phyloP scores from a whole-genome alignment of 2,329 filamentous ascomycete genomes.

The Xylaria sp. region DNA sequence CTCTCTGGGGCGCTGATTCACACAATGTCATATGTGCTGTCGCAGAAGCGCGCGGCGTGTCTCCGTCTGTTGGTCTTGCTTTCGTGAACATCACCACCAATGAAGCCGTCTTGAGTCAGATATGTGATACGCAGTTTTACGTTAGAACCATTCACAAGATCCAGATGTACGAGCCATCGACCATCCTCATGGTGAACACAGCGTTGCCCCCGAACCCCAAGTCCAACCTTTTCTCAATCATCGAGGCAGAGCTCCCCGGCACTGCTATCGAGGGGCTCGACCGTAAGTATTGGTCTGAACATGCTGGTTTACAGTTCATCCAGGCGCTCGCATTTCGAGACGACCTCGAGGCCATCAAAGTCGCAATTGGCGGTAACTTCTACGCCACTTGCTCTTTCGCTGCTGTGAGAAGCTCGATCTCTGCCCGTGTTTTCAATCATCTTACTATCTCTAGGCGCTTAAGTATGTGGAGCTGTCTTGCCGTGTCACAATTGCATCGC shows the following conservation, averaged over 20 bases:
- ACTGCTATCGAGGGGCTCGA: constrained; percentile 61
- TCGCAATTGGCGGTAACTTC: constrained; percentile 75
- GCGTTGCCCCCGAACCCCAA: constrained; percentile 59
- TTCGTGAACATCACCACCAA: constrained; percentile 83
- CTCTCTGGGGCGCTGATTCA: constrained; percentile 43
- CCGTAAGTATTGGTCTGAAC: constrained; percentile 79
- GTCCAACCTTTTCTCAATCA: constrained; percentile 68
- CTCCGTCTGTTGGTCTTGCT: constrained; percentile 76
- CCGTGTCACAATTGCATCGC: constrained; percentile 62
- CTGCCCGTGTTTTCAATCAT: constrained; percentile 3
- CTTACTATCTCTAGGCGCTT: constrained; percentile 53
- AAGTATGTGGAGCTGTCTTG: constrained; percentile 73
- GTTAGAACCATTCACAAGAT: constrained; percentile 84
- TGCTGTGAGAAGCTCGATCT: constrained; percentile 54
- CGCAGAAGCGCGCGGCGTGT: constrained; percentile 79
- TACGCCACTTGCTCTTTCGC: constrained; percentile 81
- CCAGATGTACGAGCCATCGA: constrained; percentile 70
- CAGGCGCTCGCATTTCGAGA: constrained; percentile 72
- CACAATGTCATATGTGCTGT: constrained; percentile 84
- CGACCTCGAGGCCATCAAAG: constrained; percentile 74
- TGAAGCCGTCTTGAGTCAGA: constrained; percentile 80
- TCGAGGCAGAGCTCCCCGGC: constrained; percentile 65
- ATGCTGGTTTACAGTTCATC: constrained; percentile 69
- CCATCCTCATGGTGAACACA: constrained; percentile 71
- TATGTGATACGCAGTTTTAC: constrained; percentile 90